Evolutionary conservation across 2,329 filamentous ascomycete species (phyloP).

Genomic region (Lanzia echinophila): DNA sequence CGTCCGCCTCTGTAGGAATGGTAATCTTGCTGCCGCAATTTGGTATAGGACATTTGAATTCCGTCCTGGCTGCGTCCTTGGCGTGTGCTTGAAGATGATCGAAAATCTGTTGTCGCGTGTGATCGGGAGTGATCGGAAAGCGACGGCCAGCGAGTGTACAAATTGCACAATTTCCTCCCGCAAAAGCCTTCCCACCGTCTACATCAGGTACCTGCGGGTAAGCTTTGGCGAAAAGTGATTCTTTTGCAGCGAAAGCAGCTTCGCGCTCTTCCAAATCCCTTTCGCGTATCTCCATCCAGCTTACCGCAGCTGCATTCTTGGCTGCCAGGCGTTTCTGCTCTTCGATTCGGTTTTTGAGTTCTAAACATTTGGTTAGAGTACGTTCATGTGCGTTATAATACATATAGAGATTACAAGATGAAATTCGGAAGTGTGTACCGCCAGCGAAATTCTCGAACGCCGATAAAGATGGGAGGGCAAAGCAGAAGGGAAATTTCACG

Average conservation of each 20-base stretch:
- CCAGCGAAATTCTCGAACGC: background rate
- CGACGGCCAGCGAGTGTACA: too few relatives aligned
- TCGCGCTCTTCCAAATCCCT: background rate
- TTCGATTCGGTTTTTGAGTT: background rate
- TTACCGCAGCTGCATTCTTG: background rate
- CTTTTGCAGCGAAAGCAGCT: background rate
- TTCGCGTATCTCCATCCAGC: background rate
- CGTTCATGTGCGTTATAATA: too few relatives aligned
- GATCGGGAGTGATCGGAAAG: too few relatives aligned
- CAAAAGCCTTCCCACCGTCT: too few relatives aligned
- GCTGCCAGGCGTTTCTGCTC: constrained; percentile 1
- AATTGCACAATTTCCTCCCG: too few relatives aligned
- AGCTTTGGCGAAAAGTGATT: background rate
- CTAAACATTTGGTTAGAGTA: background rate
- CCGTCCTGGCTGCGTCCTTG: too few relatives aligned
- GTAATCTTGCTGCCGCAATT: too few relatives aligned
- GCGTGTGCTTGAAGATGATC: background rate
- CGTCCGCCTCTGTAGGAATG: too few relatives aligned
- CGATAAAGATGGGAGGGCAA: background rate
- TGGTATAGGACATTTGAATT: too few relatives aligned
- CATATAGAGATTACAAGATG: background rate
- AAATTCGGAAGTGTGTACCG: background rate
- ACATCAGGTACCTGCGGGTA: too few relatives aligned
- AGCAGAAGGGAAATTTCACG: too few relatives aligned
- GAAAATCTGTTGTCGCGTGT: too few relatives aligned